Conservation (phyloP, 2,329 filamentous ascomycete species). For the Trichoderma sp. region DNA sequence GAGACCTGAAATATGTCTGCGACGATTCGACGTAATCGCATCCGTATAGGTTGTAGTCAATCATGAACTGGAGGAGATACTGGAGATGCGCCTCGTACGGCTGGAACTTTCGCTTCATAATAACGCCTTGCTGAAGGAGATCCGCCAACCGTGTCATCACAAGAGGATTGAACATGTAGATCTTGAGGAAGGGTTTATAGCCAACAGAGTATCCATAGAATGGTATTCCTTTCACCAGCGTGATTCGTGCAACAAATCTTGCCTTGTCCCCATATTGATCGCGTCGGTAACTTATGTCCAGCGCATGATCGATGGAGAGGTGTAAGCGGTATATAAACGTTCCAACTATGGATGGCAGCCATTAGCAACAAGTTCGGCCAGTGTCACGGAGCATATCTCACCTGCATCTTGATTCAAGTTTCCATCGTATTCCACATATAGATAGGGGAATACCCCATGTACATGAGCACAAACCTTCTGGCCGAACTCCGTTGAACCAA, state of each 20-base stretch:
- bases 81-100: slow-evolving; percentile 93
- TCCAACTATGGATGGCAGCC: slow-evolving; percentile 51
- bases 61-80: slow-evolving; percentile 95
- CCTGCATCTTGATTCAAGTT: slow-evolving; percentile 64
- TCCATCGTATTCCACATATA: slow-evolving; percentile 85
- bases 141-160: slow-evolving; percentile 87
- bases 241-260: slow-evolving; percentile 83
- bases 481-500: slow-evolving; percentile 89
- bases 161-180: slow-evolving; percentile 85
- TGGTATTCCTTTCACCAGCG: slow-evolving; percentile 85
- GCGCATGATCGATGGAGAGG: slow-evolving; percentile 83
- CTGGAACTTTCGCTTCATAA: slow-evolving; percentile 80
- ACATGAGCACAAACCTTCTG: slow-evolving; percentile 96
- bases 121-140: slow-evolving; percentile 79
- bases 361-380: slow-evolving; percentile 17
- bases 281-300: slow-evolving; percentile 79
- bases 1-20: slow-evolving; percentile 69
- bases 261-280: slow-evolving; percentile 66
- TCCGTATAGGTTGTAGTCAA: slow-evolving; percentile 95
- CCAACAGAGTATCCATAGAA: slow-evolving; percentile 97
- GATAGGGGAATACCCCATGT: slow-evolving; percentile 91
- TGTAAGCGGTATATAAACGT: slow-evolving; percentile 75
- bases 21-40: slow-evolving; percentile 78
- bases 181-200: slow-evolving; percentile 86
- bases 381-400: slow-evolving; percentile 38